Conservation (phyloP, 306 rosid species). For the Cucumis hystrix region DNA sequence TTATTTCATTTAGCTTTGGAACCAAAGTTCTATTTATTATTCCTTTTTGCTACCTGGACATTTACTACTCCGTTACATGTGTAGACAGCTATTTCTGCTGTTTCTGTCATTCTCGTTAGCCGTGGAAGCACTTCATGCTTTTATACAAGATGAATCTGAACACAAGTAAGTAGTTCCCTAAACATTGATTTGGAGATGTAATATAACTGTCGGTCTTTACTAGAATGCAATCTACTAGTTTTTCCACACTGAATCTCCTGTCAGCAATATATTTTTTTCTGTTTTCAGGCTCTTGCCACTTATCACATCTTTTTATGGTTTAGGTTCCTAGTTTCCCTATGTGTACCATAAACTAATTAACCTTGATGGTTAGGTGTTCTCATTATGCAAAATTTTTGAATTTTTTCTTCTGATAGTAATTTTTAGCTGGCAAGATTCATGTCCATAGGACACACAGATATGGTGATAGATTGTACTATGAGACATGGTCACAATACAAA, state of each 20-base stretch:
- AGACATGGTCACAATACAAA: neutral
- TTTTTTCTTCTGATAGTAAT: neutral
- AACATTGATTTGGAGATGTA: neutral
- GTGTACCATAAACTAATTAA: neutral
- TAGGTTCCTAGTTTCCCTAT: neutral
- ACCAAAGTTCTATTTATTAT: neutral
- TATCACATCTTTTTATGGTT: neutral
- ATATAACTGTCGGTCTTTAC: neutral
- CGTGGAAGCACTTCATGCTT: conserved; percentile 95
- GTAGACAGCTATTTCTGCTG: conserved; percentile 99
- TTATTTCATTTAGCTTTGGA: neutral
- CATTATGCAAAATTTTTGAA: neutral
- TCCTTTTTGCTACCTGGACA: conserved; percentile 10
- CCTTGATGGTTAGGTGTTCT: neutral
- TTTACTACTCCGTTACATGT: conserved; percentile 43
- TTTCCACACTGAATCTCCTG: neutral
- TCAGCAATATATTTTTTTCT: neutral
- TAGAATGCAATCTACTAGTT: neutral
- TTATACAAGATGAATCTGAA: conserved; percentile 97
- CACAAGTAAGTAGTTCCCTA: conserved; percentile 76
- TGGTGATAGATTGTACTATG: neutral
- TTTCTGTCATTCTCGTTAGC: conserved; percentile 96
- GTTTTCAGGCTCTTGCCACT: neutral
- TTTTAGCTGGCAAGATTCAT: neutral
- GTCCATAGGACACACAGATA: neutral